phyloP scores from a whole-genome alignment of 2,329 filamentous ascomycete species.

The Sporothrix variecibatus region DNA sequence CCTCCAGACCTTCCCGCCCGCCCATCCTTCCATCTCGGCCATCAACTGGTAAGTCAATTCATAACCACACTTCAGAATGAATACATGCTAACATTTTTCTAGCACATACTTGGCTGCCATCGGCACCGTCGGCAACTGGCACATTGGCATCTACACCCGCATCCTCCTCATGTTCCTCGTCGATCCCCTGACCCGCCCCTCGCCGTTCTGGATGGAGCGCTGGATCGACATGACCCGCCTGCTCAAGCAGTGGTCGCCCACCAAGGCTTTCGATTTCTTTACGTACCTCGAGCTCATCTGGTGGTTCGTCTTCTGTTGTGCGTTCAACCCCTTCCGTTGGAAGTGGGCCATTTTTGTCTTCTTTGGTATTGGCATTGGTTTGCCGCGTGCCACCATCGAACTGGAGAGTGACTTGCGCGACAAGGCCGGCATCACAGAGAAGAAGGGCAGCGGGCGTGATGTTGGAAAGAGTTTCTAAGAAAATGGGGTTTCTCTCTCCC shows the following conservation, averaged over 20 bases:
- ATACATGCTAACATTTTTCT: no score
- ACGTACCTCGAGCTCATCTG: conserved; percentile 82
- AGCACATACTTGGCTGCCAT: conserved; percentile 81
- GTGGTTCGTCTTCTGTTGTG: conserved; percentile 80
- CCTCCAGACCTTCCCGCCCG: conserved; percentile 79
- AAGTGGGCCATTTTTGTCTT: conserved; percentile 88
- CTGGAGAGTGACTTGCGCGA: conserved; percentile 51
- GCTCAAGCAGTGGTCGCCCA: conserved; percentile 70
- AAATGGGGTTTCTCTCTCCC: not conserved
- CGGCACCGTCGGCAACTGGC: conserved; percentile 81
- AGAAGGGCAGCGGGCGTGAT: conserved; percentile 19
- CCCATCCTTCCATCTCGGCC: conserved; percentile 70
- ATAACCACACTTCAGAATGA: not conserved
- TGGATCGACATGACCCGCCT: conserved; percentile 84
- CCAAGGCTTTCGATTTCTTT: conserved; percentile 83
- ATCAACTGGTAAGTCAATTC: conserved; percentile 60
- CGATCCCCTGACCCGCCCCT: conserved; percentile 74
- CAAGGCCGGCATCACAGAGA: not conserved
- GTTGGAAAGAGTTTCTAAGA: conserved; percentile 19
- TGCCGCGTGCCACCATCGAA: conserved; percentile 68
- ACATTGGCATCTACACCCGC: conserved; percentile 86
- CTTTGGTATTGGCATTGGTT: conserved; percentile 66
- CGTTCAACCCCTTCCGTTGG: conserved; percentile 83
- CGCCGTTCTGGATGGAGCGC: conserved; percentile 72
- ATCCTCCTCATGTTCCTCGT: conserved; percentile 84